Percentiles rank a stretch among this genome's conserved stretches.
Evolutionary conservation across 768 basidiomycete genomes (phyloP).

Genomic region (Rubroboletus pulcherrimus): DNA sequence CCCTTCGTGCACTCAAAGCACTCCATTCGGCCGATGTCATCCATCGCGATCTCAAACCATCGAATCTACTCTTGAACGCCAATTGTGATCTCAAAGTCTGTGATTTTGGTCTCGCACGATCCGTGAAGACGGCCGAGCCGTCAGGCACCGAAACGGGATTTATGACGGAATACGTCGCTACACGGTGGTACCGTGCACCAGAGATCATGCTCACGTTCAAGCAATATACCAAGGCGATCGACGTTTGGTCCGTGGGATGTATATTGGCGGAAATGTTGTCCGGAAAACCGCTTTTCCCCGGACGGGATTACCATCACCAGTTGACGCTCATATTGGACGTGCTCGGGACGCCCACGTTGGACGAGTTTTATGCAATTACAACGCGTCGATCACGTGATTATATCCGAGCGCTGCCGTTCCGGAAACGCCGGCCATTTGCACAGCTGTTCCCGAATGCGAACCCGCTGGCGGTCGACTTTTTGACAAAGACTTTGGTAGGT

Average conservation of each 20-base stretch:
- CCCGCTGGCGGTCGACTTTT: constrained; percentile 68
- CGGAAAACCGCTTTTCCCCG: constrained; percentile 94
- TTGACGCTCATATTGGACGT: constrained; percentile 94
- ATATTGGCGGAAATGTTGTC: constrained; percentile 97
- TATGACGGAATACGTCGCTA: constrained; percentile 98
- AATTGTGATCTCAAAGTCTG: constrained; percentile 95
- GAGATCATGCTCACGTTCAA: constrained; percentile 99
- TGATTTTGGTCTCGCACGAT: constrained; percentile 95
- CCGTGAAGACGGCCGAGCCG: constrained; percentile 80
- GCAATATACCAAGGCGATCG: constrained; percentile 96
- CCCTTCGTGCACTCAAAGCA: constrained; percentile 91
- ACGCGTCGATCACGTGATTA: constrained; percentile 91
- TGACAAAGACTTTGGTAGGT: constrained; percentile 79
- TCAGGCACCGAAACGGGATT: constrained; percentile 82
- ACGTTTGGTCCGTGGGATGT: constrained; percentile 85
- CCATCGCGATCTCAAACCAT: constrained; percentile 95
- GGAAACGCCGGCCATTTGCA: constrained; percentile 79
- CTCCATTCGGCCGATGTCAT: constrained; percentile 96
- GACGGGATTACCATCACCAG: constrained; percentile 95
- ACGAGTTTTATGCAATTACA: constrained; percentile 97
- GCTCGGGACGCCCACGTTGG: constrained; percentile 92
- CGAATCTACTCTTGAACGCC: constrained; percentile 94
- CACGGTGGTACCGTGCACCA: constrained; percentile 97
- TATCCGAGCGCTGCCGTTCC: constrained; percentile 90
- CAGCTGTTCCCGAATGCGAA: constrained; percentile 89